phyloP scores from a whole-genome alignment of 768 basidiomycete species.

The Leccinum rimulosum region DNA sequence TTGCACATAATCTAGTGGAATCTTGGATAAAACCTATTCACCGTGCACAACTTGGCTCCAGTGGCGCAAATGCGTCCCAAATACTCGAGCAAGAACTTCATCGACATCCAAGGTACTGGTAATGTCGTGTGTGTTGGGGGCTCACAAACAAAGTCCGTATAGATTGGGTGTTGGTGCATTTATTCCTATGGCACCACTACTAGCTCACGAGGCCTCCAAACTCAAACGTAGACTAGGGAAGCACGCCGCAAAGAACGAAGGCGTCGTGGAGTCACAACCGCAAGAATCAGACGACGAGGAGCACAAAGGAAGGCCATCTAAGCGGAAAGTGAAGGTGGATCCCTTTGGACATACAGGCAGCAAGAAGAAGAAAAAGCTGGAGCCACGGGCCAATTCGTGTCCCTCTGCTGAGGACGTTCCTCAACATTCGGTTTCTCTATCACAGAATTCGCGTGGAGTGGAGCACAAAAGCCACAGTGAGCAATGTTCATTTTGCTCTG shows the following conservation, averaged over 20 bases:
- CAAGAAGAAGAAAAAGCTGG: constrained; percentile 46
- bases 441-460: not conserved
- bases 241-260: constrained; percentile 45
- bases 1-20: constrained; percentile 67
- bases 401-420: not conserved
- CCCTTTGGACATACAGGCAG: constrained; percentile 45
- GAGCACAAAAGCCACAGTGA: constrained; percentile 12
- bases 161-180: constrained; percentile 78
- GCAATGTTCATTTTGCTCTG: constrained; percentile 2
- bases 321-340: constrained; percentile 58
- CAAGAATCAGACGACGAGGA: constrained; percentile 46
- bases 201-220: constrained; percentile 55
- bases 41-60: constrained; percentile 37
- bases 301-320: constrained; percentile 53
- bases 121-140: not conserved
- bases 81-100: constrained; percentile 68
- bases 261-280: constrained; percentile 35
- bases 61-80: constrained; percentile 37
- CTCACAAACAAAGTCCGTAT: constrained; percentile 7
- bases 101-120: constrained; percentile 61
- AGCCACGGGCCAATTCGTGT: not conserved
- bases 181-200: constrained; percentile 45
- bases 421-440: not conserved
- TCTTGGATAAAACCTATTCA: constrained; percentile 69
- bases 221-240: constrained; percentile 59